Evolutionary conservation across 306 rosid genomes (phyloP).

Genomic region (Castanospermum australe): DNA sequence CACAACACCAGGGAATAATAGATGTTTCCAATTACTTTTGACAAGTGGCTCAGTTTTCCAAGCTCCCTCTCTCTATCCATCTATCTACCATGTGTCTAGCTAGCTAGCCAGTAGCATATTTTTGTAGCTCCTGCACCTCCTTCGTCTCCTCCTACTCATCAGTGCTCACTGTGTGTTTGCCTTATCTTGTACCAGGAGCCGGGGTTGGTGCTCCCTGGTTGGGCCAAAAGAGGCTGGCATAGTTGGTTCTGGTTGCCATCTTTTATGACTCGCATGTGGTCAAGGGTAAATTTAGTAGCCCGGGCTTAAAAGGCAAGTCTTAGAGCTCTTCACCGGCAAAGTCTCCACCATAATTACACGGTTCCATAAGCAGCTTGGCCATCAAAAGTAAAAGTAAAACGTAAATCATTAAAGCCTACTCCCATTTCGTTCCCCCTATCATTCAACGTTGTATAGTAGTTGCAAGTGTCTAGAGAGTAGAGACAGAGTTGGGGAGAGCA

Average conservation of each 20-base stretch:
- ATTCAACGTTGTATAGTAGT: constrained; percentile 32
- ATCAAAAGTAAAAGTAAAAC: constrained; percentile 48
- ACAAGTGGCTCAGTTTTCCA: constrained; percentile 3
- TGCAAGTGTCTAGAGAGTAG: not conserved
- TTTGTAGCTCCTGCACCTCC: not conserved
- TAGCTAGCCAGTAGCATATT: not conserved
- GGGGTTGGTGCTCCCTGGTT: constrained; percentile 42
- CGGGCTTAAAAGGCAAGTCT: constrained; percentile 38
- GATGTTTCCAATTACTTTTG: constrained; percentile 9
- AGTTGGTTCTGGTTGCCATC: not conserved
- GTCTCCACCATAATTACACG: constrained; percentile 48
- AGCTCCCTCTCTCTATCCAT: constrained; percentile 15
- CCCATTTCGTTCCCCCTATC: constrained; percentile 36
- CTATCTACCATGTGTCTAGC: too few species aligned
- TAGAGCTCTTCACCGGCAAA: constrained; percentile 36
- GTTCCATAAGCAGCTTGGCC: constrained; percentile 48
- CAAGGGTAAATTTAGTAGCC: constrained; percentile 19
- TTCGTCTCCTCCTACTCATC: not conserved
- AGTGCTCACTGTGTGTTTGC: not conserved
- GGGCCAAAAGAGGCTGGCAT: constrained; percentile 45
- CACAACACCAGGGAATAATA: not conserved
- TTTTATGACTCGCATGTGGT: constrained; percentile 12
- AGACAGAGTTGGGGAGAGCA: not conserved
- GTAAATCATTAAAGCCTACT: constrained; percentile 52
- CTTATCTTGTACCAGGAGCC: constrained; percentile 27